A percentile compares a stretch with the other conserved stretches of the same genome.
These are phyloP conservation scores for Proliferodiscus dingleyae DNA, from an alignment of 2,329 filamentous ascomycete species.

Conservation along the genomic window DNA sequence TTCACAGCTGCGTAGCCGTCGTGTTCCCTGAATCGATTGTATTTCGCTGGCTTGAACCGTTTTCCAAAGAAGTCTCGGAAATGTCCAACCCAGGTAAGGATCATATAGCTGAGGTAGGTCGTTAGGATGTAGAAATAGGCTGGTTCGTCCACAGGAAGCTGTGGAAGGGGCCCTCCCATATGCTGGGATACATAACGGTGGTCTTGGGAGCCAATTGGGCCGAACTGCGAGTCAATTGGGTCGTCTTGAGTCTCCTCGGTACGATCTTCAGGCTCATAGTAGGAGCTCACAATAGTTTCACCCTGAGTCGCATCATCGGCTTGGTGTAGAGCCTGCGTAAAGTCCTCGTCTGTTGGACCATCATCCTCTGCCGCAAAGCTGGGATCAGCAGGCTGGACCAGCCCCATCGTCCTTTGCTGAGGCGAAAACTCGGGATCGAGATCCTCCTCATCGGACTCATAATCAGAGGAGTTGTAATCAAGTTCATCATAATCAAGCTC, in stretches of 20 bases:
- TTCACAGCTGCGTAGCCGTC: slow-evolving; percentile 91
- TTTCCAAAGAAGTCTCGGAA: slow-evolving; percentile 95
- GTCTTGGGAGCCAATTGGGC: slow-evolving; percentile 69
- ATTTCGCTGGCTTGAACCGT: slow-evolving; percentile 75
- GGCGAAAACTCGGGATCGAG: not conserved
- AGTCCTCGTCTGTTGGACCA: not conserved
- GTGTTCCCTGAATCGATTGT: slow-evolving; percentile 71
- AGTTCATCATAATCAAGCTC: too few species aligned
- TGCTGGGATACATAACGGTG: slow-evolving; percentile 86
- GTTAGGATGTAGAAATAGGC: slow-evolving; percentile 92
- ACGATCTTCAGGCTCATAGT: not conserved
- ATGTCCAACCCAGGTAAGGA: slow-evolving; percentile 89
- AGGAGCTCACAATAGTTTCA: too few species aligned
- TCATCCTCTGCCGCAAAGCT: not conserved
- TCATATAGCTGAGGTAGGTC: slow-evolving; percentile 92
- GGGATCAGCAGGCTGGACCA: not conserved
- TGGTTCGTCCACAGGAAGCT: slow-evolving; percentile 85
- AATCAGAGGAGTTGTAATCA: too few species aligned
- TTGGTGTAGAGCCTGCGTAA: too few species aligned
- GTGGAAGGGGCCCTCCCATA: slow-evolving; percentile 70
- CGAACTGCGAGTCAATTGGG: slow-evolving; percentile 74
- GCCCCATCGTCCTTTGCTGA: not conserved
- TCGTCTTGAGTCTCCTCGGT: not conserved
- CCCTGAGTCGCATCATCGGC: too few species aligned
- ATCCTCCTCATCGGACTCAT: too few species aligned